A percentile compares a stretch with the other conserved stretches of the same genome.
Conservation (phyloP, 768 basidiomycete species). For the Lactarius tabidus region DNA sequence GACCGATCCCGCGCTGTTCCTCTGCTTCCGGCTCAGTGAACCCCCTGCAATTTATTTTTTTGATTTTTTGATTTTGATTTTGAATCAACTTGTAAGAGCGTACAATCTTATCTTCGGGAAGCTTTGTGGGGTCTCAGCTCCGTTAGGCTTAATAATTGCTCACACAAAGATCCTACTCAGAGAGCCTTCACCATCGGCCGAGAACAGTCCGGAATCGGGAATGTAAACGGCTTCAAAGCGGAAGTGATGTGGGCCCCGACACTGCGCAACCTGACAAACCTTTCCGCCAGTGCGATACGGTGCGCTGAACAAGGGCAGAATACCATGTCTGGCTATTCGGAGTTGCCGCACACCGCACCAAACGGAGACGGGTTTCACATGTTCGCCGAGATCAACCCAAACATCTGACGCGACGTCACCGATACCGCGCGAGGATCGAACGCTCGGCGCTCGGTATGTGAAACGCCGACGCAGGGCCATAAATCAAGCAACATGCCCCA, state of each 20-base stretch:
- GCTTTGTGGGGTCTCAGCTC: conserved; percentile 4
- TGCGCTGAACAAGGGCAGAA: not conserved
- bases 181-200: not conserved
- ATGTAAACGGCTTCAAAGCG: not conserved
- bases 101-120: conserved; percentile 1
- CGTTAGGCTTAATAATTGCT: not conserved
- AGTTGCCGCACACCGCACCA: not conserved
- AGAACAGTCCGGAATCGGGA: not conserved
- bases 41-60: not conserved
- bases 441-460: not conserved
- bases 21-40: not conserved
- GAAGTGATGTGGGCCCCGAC: not conserved
- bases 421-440: not conserved
- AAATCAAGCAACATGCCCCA: not conserved
- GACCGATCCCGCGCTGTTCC: not conserved
- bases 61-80: not conserved
- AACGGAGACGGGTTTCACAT: conserved; percentile 5
- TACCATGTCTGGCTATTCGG: conserved; percentile 1
- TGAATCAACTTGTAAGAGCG: too few relatives aligned
- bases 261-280: not conserved
- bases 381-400: not conserved
- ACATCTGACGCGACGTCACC: not conserved
- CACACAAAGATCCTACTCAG: not conserved
- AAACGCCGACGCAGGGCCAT: not conserved
- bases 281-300: not conserved